Base-by-base conservation (phyloP, 2,329 filamentous ascomycete species). In the Gaeumannomyces sp. region DNA sequence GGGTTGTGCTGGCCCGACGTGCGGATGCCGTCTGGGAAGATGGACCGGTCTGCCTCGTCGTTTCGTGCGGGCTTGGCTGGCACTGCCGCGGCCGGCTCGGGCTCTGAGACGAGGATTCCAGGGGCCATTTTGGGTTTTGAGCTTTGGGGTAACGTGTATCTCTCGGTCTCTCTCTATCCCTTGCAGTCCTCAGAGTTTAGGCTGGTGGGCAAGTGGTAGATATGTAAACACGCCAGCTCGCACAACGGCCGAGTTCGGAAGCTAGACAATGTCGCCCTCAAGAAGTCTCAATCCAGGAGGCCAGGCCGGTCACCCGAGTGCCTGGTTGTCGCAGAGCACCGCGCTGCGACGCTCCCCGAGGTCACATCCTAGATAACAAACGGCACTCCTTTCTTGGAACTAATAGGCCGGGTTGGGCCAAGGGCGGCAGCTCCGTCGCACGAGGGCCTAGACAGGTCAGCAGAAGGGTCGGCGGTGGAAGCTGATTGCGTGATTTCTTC, bases 1-100 rank as follows among this genome's bases (percentile, higher is more conserved):
- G 91, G 91, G 29, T 84, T 80, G 69, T 91, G 88, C 73, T 94
- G 91, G 56, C 91, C 91, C 0, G 89, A 83, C 0, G 82, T 84
- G 59, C 79, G 76, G 72, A 80, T 79, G 56, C 79, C 80, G 62
- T 81, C 80, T 4, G 79, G 80, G 71, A 81, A 81, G 67, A 80
- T 73, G 67, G 72, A 68, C 19, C 70, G 72, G 1, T 76, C 73
- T 1, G 75, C 76, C 25, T 76, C 71, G 59, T 72, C 64, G 68
- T 76, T 76, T 68, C 61, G 56, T 45, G 25, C 31, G 64, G 63
- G 38, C 29, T 35, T 67, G 58, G 62, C 19, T 14, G 63, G 50
- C 60, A 65, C 63, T 19, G 64, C 64, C 59, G 27, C 8, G 35
- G 62, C 1, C 53, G 60, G 29, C 59, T 58, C 64, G 59, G 67